Conservation (phyloP, 345 rosid genomes). For the Toxicodendron radicans region DNA sequence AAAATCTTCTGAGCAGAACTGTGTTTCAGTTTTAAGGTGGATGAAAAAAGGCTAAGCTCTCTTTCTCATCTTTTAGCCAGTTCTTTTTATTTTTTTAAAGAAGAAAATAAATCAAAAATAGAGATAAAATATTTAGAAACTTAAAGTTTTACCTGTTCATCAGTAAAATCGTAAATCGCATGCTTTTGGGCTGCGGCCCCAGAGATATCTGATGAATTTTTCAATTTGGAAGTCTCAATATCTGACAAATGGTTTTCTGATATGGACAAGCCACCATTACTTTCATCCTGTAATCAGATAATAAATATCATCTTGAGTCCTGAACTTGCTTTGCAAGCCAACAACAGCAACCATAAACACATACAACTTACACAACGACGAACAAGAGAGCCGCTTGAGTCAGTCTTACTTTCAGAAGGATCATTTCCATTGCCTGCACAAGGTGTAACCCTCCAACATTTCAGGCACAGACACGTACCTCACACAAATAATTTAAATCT, state of each 20-base stretch:
- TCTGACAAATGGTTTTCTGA: constrained; percentile 42
- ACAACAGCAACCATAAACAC: constrained; percentile 74
- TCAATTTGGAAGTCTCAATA: constrained; percentile 28
- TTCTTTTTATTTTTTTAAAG: no score
- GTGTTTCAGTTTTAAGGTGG: no score
- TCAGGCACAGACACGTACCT: constrained; percentile 19
- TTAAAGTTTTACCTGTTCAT: constrained; percentile 57
- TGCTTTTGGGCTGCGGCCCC: constrained; percentile 40
- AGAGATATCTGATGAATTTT: constrained; percentile 28
- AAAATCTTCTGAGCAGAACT: no score
- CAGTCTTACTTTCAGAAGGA: constrained; percentile 40
- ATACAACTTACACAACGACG: constrained; percentile 99
- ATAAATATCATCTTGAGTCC: constrained; percentile 53
- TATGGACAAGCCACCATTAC: constrained; percentile 44
- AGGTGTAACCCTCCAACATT: constrained; percentile 15
- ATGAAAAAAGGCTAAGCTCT: no score
- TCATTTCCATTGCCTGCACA: constrained; percentile 44
- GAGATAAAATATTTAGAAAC: neutral
- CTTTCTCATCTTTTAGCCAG: no score
- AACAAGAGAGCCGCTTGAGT: constrained; percentile 47
- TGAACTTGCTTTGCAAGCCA: constrained; percentile 37
- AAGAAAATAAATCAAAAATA: neutral
- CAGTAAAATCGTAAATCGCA: constrained; percentile 58
- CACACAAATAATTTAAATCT: constrained; percentile 16
- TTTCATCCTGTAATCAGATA: constrained; percentile 57